Percentiles rank a stretch among this genome's conserved stretches.
Conservation (phyloP, 768 basidiomycete species). For the Vararia minispora region DNA sequence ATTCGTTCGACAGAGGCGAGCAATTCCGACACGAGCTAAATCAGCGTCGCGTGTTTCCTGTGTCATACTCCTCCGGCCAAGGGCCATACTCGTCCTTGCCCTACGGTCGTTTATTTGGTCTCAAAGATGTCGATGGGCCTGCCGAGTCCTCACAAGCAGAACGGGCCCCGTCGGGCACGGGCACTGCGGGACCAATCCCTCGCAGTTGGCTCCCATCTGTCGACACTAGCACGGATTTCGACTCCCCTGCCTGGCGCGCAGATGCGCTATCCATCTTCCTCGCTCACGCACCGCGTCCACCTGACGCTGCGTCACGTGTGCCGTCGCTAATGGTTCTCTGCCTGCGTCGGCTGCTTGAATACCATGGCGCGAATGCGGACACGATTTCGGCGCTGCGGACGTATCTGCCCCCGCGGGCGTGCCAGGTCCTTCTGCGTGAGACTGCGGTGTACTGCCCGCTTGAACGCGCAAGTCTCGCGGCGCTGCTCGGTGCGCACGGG, state of each 20-base stretch:
- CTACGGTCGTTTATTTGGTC: no score
- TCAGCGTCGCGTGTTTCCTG: slow-evolving; percentile 24
- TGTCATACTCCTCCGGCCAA: no score
- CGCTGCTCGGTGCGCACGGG: slow-evolving; percentile 36
- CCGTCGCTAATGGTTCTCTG: slow-evolving; percentile 50
- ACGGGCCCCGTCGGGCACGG: neutral
- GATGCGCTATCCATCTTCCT: slow-evolving; percentile 46
- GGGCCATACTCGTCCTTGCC: no score
- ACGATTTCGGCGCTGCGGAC: slow-evolving; percentile 33
- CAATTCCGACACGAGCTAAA: slow-evolving; percentile 60
- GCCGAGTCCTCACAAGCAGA: no score
- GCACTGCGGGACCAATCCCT: slow-evolving; percentile 25
- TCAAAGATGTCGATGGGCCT: no score
- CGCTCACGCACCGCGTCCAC: slow-evolving; percentile 19
- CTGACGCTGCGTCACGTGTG: slow-evolving; percentile 16
- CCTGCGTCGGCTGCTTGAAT: slow-evolving; percentile 33
- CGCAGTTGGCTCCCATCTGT: slow-evolving; percentile 40
- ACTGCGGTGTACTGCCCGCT: slow-evolving; percentile 49
- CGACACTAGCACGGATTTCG: slow-evolving; percentile 18
- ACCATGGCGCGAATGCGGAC: slow-evolving; percentile 27
- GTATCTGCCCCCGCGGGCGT: slow-evolving; percentile 47
- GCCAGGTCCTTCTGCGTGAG: slow-evolving; percentile 46
- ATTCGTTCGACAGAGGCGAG: slow-evolving; percentile 41
- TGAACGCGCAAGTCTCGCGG: slow-evolving; percentile 34
- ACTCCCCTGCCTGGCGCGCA: slow-evolving; percentile 35